Percentiles rank a stretch among this genome's conserved stretches.
Conservation (phyloP, 192 early-diverging fungal genomes). For the Entomortierella beljakovae region DNA sequence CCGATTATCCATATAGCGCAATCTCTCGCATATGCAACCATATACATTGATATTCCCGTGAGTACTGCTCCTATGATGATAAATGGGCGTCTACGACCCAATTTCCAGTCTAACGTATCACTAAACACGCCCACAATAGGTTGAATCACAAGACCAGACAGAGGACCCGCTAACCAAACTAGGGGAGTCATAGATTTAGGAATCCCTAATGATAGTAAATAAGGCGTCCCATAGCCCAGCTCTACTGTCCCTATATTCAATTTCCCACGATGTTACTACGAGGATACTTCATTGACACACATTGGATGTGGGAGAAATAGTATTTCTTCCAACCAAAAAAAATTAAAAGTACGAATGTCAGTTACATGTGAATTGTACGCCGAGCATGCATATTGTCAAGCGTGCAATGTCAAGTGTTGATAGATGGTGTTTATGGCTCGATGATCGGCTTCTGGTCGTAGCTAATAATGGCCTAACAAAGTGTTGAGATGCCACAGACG, state of each 20-base stretch:
- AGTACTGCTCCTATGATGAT: constrained; percentile 76
- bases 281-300: too few species aligned
- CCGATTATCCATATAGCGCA: constrained; percentile 52
- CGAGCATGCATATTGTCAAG: constrained; percentile 69
- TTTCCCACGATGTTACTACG: too few species aligned
- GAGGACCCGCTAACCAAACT: constrained; percentile 87
- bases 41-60: constrained; percentile 72
- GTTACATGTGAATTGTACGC: constrained; percentile 80
- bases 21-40: constrained; percentile 83
- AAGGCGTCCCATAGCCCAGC: constrained; percentile 81
- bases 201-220: constrained; percentile 72
- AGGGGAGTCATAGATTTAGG: constrained; percentile 71
- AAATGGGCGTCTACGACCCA: constrained; percentile 89
- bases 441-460: not conserved
- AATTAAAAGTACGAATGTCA: constrained; percentile 8
- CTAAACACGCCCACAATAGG: constrained; percentile 87
- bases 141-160: constrained; percentile 77
- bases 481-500: too few species aligned
- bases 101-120: constrained; percentile 74
- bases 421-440: constrained; percentile 6
- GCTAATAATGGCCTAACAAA: not conserved
- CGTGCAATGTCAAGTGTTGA: constrained; percentile 42
- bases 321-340: not conserved
- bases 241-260: constrained; percentile 83
- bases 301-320: not conserved